A percentile compares a stretch with the other conserved stretches of the same genome.
Conservation (phyloP, 352 stramenopile species). For the Aphanomyces astaci region DNA sequence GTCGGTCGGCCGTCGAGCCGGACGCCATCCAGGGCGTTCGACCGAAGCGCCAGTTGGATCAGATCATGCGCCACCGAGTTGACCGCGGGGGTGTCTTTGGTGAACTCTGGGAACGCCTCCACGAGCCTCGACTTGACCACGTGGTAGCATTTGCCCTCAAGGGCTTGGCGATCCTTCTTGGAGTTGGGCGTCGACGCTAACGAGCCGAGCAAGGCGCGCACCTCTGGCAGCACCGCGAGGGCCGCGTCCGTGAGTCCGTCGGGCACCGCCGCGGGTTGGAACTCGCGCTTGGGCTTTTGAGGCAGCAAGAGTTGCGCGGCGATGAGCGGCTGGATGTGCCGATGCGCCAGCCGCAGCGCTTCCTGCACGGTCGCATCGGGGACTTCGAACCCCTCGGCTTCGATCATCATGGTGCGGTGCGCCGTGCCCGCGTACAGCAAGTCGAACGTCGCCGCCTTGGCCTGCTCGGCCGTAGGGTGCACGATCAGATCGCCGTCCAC, state of each 20-base stretch:
- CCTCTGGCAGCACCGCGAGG: slow-evolving; percentile 43
- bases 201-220: slow-evolving; percentile 32
- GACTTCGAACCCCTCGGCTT: slow-evolving; percentile 73
- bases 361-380: slow-evolving; percentile 60
- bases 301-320: slow-evolving; percentile 52
- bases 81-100: slow-evolving; percentile 40
- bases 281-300: slow-evolving; percentile 65
- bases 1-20: slow-evolving; percentile 82
- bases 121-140: slow-evolving; percentile 61
- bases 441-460: slow-evolving; percentile 62
- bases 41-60: slow-evolving; percentile 63
- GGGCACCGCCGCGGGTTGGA: slow-evolving; percentile 37
- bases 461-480: slow-evolving; percentile 82
- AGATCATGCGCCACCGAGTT: slow-evolving; percentile 67
- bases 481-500: slow-evolving; percentile 83
- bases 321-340: slow-evolving; percentile 45
- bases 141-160: slow-evolving; percentile 58
- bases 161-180: slow-evolving; percentile 57
- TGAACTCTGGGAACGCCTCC: slow-evolving; percentile 33
- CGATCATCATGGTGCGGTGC: slow-evolving; percentile 80
- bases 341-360: slow-evolving; percentile 71
- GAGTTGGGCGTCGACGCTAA: slow-evolving; percentile 25
- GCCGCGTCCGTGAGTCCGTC: slow-evolving; percentile 48
- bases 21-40: slow-evolving; percentile 40
- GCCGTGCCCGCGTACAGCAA: slow-evolving; percentile 80